phyloP scores from a whole-genome alignment of 768 basidiomycete species.

The Pleurotus sapidus region DNA sequence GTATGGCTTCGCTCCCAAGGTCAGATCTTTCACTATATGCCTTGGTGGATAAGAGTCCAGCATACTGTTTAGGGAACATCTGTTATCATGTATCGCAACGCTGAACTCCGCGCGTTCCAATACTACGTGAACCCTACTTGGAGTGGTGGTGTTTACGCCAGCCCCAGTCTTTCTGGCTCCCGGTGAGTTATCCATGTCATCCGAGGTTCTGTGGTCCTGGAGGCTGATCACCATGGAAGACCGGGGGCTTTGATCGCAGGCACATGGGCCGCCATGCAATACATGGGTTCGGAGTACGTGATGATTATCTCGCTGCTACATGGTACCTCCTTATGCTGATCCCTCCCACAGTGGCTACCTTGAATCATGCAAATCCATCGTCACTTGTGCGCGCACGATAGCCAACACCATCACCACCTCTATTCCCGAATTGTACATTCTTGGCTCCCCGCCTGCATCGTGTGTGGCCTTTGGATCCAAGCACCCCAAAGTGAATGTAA shows the following conservation, averaged over 20 bases:
- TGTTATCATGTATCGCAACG: constrained; percentile 90
- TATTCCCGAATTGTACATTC: constrained; percentile 82
- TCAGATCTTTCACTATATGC: constrained; percentile 14
- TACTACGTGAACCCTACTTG: constrained; percentile 85
- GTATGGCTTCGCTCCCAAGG: constrained; percentile 96
- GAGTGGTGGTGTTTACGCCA: constrained; percentile 89
- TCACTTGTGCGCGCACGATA: constrained; percentile 69
- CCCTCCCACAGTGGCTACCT: constrained; percentile 70
- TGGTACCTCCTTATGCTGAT: constrained; percentile 6
- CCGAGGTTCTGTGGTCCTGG: neutral
- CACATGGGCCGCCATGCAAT: constrained; percentile 95
- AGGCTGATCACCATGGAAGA: constrained; percentile 31
- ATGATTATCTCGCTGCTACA: neutral
- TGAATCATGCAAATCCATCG: constrained; percentile 79
- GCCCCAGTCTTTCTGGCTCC: constrained; percentile 87
- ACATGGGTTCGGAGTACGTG: constrained; percentile 84
- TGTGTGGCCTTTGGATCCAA: constrained; percentile 85
- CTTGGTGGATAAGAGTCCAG: too few relatives aligned
- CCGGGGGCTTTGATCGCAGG: constrained; percentile 93
- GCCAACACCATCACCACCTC: constrained; percentile 60
- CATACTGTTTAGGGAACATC: constrained; percentile 65
- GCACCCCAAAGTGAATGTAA: constrained; percentile 61
- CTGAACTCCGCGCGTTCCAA: constrained; percentile 74
- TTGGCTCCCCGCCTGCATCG: constrained; percentile 87
- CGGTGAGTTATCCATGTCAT: constrained; percentile 45